A percentile compares a stretch with the other conserved stretches of the same genome.
Conservation (phyloP, 441 rosid species). For the Corymbia citriodora region DNA sequence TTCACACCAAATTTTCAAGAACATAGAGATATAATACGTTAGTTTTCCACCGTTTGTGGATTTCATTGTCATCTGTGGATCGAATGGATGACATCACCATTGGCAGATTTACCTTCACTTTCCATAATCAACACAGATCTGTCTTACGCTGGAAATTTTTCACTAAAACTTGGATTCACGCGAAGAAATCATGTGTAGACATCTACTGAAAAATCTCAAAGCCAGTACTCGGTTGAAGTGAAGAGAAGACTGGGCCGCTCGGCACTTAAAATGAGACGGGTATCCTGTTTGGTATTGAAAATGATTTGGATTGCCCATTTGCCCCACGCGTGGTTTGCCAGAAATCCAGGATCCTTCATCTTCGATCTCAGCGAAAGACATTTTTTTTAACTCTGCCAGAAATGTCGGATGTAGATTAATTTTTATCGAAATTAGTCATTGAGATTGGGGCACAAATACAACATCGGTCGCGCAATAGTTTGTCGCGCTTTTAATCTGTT, state of each 20-base stretch:
- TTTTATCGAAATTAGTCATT: too few relatives aligned
- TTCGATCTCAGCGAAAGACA: background rate
- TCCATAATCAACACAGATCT: background rate
- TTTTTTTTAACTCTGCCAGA: background rate
- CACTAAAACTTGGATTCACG: background rate
- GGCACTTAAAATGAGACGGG: background rate
- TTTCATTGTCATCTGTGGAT: background rate
- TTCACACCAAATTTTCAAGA: background rate
- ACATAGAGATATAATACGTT: too few relatives aligned
- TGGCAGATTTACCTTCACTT: background rate
- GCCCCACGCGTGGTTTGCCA: rapidly evolving
- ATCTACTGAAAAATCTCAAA: background rate
- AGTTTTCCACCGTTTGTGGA: background rate
- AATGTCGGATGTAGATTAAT: background rate
- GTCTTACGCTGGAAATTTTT: background rate
- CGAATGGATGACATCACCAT: background rate
- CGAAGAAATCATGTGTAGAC: rapidly evolving
- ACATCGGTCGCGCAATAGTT: background rate
- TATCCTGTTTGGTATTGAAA: background rate
- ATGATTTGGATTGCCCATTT: background rate
- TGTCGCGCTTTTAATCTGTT: background rate
- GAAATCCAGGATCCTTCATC: background rate
- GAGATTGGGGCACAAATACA: background rate
- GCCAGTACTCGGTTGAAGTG: background rate
- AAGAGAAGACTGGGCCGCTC: background rate